Base-by-base conservation (phyloP, 225 moss, liverwort and hornwort genomes). In the Neckera pumila region DNA sequence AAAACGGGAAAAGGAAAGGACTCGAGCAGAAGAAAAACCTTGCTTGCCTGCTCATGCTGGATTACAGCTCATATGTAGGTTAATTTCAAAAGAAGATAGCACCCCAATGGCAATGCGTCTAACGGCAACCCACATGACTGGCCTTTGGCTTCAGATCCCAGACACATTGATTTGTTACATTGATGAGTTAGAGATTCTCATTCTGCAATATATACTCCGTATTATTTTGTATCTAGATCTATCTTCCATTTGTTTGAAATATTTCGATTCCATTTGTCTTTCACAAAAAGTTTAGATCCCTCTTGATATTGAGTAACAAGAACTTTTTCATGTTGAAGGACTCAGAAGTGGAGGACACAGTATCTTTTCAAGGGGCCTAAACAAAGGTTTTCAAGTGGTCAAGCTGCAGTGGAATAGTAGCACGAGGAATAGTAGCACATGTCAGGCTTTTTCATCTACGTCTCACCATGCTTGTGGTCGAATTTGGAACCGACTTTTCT, bases 91-190 rank as follows among this genome's bases (percentile, higher is more conserved):
- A 91, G 95, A 94, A 81, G 89, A 89, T 61, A 92, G 88, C 83
- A 95, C 90, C 86, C 94, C 92, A 79, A 84, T 92, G n/a, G 92
- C 95, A 36, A 87, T 93, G 89, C 92, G 91, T 80, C 88, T 96
- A 89, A 94, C 93, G 80, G 92, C 96, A 78, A 91, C 92, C 76
- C 96, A 98, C 87, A 82, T 96, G 85, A 86, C 96, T 80, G 90
- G 92, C 69, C 95, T 98, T 61, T 98, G 96, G 96, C 92, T 96
- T 85, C 92, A 89, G 74, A 95, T 95, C 87, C 98, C 98, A 83
- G 88, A 91, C 80, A 95, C 94, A 31, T 88, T 93, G 79, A 87
- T 87, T 43, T 95, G 77, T 81, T 98, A 98, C 85, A 85, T 93
- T 84, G 91, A 93, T 82, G 93, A 96, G 87, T 82, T 98, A 78